Conservation (phyloP, 2,329 filamentous ascomycete species). For the Microthyrium microscopicum region DNA sequence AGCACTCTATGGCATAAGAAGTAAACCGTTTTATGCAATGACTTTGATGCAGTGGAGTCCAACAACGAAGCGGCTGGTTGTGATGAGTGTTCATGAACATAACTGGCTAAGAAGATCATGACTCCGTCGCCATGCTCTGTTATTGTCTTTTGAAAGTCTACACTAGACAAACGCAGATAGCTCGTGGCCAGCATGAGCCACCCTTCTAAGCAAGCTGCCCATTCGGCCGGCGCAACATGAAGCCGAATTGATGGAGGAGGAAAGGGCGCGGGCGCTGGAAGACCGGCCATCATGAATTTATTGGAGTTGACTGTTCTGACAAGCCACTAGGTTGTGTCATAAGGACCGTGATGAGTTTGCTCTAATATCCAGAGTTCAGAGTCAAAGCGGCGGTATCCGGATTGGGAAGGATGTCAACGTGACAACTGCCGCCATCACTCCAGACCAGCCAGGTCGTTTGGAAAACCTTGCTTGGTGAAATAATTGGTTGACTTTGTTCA, state of each 20-base stretch:
- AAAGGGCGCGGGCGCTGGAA: conserved; percentile 51
- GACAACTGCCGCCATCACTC: too few relatives aligned
- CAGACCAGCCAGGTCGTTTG: too few relatives aligned
- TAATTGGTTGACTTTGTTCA: too few relatives aligned
- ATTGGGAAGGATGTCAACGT: too few relatives aligned
- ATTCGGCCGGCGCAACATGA: conserved; percentile 52
- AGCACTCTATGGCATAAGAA: conserved; percentile 44
- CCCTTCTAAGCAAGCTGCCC: conserved; percentile 59
- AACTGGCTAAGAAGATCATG: conserved; percentile 47
- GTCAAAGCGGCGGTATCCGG: too few relatives aligned
- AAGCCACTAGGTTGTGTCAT: too few relatives aligned
- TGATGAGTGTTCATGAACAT: conserved; percentile 36
- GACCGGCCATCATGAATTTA: background rate
- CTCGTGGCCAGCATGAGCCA: conserved; percentile 55
- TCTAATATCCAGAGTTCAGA: too few relatives aligned
- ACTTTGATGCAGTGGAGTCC: conserved; percentile 22
- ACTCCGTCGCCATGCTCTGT: conserved; percentile 40
- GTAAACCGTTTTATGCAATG: conserved; percentile 48
- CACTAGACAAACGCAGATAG: conserved; percentile 42
- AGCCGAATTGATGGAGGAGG: conserved; percentile 52
- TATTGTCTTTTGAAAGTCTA: conserved; percentile 36
- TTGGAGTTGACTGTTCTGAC: background rate
- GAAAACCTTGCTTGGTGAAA: too few relatives aligned
- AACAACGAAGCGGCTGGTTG: background rate
- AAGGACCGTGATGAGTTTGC: too few relatives aligned